A percentile compares a stretch with the other conserved stretches of the same genome.
phyloP scores from a whole-genome alignment of 2,329 filamentous ascomycete genomes.

The Gnomoniopsis sp. region DNA sequence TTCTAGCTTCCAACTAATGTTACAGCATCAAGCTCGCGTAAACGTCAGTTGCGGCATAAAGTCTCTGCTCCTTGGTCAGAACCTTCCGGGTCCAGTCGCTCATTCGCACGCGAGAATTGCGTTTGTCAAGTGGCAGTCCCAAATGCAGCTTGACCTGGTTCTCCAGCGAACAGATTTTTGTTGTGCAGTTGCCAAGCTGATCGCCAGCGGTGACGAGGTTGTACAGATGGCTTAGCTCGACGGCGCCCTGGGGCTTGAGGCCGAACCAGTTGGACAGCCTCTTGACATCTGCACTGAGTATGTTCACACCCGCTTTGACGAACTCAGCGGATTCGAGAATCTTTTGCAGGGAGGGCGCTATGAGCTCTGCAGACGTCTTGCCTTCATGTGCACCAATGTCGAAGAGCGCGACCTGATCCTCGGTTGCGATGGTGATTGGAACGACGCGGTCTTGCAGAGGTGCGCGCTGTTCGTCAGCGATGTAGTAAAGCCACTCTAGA shows the following conservation, averaged over 20 bases:
- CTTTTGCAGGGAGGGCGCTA: neutral
- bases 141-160: slow-evolving; percentile 3
- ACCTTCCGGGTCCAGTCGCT: slow-evolving; percentile 7
- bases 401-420: slow-evolving; percentile 1
- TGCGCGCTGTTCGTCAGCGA: neutral
- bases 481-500: slow-evolving; percentile 2
- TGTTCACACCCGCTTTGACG: neutral
- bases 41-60: neutral
- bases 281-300: slow-evolving; percentile 7
- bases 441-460: slow-evolving; percentile 1
- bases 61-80: neutral
- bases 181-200: slow-evolving; percentile 10
- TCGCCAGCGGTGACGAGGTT: neutral
- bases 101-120: neutral
- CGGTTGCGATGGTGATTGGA: slow-evolving; percentile 1
- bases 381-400: slow-evolving; percentile 16
- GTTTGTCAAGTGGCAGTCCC: slow-evolving; percentile 1
- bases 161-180: neutral
- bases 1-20: neutral
- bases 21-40: slow-evolving; percentile 6
- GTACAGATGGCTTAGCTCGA: slow-evolving; percentile 8
- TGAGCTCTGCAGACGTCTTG: neutral
- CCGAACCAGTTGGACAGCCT: neutral
- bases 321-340: neutral
- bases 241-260: neutral